Evolutionary conservation across 495 filamentous ascomycete genomes (phyloP), one percentile per base, ranked within the genome.

Genomic region (Xylaria curta): DNA sequence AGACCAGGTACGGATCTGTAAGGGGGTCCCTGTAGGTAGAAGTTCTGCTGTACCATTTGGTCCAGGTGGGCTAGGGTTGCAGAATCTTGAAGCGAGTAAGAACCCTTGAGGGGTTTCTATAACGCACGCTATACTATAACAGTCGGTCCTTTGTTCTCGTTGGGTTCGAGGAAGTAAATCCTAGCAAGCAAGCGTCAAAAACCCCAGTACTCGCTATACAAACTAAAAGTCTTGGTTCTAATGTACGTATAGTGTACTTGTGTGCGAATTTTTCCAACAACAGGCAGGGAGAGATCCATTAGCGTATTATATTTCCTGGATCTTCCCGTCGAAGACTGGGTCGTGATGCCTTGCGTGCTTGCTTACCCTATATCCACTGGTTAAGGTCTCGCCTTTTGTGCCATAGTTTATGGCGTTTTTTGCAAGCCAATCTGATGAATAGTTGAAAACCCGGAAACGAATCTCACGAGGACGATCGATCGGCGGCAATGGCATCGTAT

Each of bases 321-420:
- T 56, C 65, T 44, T 49, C 47, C 65, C 21, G 65, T 56, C 33
- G 65, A 67, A 33, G 49, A 44, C 49, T 67, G 65, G 65, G 65
- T 56, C 36, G 8, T 12, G 49, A 56, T 67, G 28, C 28, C 3
- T 42, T 54, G 65, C 65, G 65, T 49, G 65, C 56, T 67, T 46
- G 42, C 36, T 42, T 42, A 42, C 12, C 12, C 17, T 26, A 51
- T 67, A 36, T 44, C 42, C 49, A 54, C n/a, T 19, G 13, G 56
- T 56, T 49, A 67, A 54, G 65, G 42, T 56, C 65, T 56, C 36
- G 26, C 65, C 31, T 40, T 56, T 54, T 24, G 49, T 67, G 31
- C 31, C 33, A 67, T 33, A 67, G n/a, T 19, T 67, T 21, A 13
- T 28, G 47, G 28, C 31, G 21, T 28, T 31, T 31, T 31, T 53